These are phyloP conservation scores for Suillus hirtellus DNA, from an alignment of 768 basidiomycete genomes.

Conservation along the genomic window DNA sequence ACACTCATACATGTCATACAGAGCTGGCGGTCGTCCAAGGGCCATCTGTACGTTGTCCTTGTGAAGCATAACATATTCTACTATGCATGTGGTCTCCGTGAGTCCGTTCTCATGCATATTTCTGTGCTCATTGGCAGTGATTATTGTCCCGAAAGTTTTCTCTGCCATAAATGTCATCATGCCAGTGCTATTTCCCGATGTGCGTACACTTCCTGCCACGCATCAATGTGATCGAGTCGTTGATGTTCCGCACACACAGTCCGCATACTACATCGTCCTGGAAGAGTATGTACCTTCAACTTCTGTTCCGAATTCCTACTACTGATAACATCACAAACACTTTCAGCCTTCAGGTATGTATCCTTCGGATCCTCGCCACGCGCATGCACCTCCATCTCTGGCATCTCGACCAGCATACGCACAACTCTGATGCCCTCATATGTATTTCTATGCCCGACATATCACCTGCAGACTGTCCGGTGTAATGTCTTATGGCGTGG, in stretches of 20 bases:
- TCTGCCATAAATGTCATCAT: neutral
- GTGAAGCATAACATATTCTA: neutral
- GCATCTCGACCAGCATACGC: neutral
- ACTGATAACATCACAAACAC: neutral
- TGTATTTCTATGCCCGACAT: neutral
- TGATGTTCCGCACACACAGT: neutral
- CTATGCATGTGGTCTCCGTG: neutral
- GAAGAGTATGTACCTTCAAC: neutral
- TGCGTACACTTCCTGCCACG: neutral
- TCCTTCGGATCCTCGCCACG: neutral
- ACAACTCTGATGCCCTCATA: neutral
- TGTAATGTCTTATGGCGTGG: neutral
- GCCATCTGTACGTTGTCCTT: neutral
- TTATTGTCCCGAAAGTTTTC: neutral
- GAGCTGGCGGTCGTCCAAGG: neutral
- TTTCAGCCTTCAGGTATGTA: neutral
- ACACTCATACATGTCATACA: neutral
- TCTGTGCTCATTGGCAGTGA: neutral
- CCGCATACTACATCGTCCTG: neutral
- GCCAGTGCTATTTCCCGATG: neutral
- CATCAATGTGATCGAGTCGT: neutral
- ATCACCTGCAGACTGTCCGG: neutral
- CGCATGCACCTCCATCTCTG: conserved; percentile 1
- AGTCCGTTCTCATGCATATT: neutral
- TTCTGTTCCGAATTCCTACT: neutral